Percentiles rank a stretch among this genome's conserved stretches.
Conservation (phyloP, 73 alveolate genomes). For the Paramecium primaurelia region DNA sequence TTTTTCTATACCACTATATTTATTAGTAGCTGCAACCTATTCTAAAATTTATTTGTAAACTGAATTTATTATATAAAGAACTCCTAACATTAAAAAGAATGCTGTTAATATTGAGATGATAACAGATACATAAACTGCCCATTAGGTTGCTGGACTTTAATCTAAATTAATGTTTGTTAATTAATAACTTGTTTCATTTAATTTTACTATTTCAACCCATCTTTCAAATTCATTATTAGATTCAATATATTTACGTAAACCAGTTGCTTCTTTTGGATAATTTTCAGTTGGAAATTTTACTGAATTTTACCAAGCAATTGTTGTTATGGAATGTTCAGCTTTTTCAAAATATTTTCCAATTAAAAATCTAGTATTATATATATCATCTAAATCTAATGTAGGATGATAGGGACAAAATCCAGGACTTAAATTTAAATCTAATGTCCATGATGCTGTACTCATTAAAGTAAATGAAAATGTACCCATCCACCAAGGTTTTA, state of each 20-base stretch:
- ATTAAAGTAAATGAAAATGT: constrained; percentile 51
- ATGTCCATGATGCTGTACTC: constrained; percentile 50
- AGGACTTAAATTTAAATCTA: constrained; percentile 29
- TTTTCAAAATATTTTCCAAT: constrained; percentile 2
- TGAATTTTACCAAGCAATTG: constrained; percentile 37
- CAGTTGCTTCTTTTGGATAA: background rate
- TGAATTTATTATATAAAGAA: constrained; percentile 18
- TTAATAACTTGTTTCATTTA: constrained; percentile 28
- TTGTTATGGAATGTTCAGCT: constrained; percentile 2
- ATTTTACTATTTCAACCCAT: constrained; percentile 28
- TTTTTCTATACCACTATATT: constrained; percentile 18
- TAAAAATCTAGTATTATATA: constrained; percentile 14
- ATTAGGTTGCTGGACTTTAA: constrained; percentile 10
- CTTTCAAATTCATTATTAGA: constrained; percentile 49
- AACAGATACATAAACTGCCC: constrained; percentile 27
- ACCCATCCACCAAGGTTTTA: constrained; percentile 62
- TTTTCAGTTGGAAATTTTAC: background rate
- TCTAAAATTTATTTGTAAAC: constrained; percentile 8
- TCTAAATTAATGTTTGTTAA: background rate
- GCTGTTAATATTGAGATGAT: constrained; percentile 2
- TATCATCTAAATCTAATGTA: constrained; percentile 30
- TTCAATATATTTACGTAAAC: background rate
- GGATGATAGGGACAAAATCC: constrained; percentile 63
- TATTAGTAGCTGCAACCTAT: constrained; percentile 15
- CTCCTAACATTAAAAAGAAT: background rate